Conservation (phyloP, 2,329 filamentous ascomycete species). For the Periconia macrospinosa region DNA sequence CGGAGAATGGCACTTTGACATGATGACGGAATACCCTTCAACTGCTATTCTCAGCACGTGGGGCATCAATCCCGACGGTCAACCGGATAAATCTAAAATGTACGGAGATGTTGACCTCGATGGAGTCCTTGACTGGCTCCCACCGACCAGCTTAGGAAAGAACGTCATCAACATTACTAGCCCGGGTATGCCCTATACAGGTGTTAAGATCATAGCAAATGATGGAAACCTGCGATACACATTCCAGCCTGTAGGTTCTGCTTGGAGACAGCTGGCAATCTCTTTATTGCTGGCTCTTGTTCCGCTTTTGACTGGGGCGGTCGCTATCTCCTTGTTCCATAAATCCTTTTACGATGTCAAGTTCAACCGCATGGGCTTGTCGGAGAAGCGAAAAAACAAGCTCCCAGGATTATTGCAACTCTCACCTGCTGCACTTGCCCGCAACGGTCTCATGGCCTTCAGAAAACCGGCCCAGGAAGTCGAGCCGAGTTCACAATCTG, state of each 20-base stretch:
- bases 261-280: constrained; percentile 56
- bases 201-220: constrained; percentile 59
- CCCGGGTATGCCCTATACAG: constrained; percentile 58
- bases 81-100: constrained; percentile 62
- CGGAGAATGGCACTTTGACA: constrained; percentile 61
- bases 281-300: constrained; percentile 58
- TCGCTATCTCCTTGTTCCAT: constrained; percentile 60
- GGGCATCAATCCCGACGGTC: constrained; percentile 66
- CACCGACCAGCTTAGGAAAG: constrained; percentile 59
- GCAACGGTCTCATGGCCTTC: constrained; percentile 4
- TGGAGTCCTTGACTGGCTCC: constrained; percentile 62
- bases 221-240: constrained; percentile 58
- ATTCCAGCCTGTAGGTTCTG: constrained; percentile 57
- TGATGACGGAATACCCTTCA: constrained; percentile 66
- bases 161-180: constrained; percentile 63
- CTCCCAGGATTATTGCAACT: constrained; percentile 2
- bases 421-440: constrained; percentile 2
- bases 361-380: constrained; percentile 61
- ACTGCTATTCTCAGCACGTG: constrained; percentile 66
- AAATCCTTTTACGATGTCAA: constrained; percentile 66
- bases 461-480: constrained; percentile 1
- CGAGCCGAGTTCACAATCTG: constrained; percentile 8
- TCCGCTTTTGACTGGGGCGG: constrained; percentile 54
- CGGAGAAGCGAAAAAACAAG: constrained; percentile 47
- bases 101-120: constrained; percentile 66